phyloP scores from a whole-genome alignment of 2,329 filamentous ascomycete genomes.

The Fonsecaea monophora region DNA sequence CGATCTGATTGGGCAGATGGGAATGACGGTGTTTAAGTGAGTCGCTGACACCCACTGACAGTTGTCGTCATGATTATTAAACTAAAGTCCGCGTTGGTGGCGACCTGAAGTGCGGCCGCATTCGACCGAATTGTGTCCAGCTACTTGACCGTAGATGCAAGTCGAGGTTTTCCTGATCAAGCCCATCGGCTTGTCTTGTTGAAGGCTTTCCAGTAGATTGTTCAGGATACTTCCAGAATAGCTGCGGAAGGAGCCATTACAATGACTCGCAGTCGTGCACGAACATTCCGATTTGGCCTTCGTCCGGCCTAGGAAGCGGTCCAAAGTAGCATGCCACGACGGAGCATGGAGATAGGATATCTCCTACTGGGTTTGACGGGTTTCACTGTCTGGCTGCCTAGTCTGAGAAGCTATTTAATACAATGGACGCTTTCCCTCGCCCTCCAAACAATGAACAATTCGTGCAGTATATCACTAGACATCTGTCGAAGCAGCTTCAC shows the following conservation, averaged over 20 bases:
- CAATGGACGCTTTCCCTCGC: neutral
- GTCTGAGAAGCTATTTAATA: neutral
- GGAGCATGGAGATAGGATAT: conserved; percentile 10
- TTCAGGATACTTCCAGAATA: neutral
- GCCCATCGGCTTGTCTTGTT: neutral
- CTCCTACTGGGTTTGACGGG: neutral
- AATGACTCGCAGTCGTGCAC: neutral
- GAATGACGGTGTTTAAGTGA: neutral
- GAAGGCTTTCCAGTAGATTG: neutral
- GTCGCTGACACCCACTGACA: neutral
- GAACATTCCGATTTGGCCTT: neutral
- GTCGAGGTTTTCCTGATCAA: neutral
- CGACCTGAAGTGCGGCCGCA: neutral
- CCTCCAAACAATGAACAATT: neutral
- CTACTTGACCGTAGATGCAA: neutral
- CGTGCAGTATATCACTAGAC: neutral
- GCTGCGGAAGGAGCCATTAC: neutral
- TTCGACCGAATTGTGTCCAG: neutral
- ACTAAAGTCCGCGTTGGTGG: neutral
- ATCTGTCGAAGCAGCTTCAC: neutral
- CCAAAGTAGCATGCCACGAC: no score
- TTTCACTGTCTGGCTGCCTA: neutral
- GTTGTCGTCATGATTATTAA: neutral
- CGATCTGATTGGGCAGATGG: neutral
- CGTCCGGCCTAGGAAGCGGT: neutral